Evolutionary conservation across 148 eudicot species (phyloP).

Genomic region (Pouteria glomerata): DNA sequence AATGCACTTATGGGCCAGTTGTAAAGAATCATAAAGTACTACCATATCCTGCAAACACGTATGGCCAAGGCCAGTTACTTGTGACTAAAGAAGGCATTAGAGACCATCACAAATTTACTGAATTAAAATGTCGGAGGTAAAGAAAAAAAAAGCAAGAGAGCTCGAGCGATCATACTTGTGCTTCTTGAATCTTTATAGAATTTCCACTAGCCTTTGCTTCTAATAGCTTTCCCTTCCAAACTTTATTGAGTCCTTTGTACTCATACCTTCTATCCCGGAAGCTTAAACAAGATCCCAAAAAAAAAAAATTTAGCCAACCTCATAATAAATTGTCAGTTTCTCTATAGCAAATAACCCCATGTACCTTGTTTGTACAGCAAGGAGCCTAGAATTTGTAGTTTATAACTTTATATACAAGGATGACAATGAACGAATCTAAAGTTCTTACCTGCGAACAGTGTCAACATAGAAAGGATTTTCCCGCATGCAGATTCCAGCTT

Average conservation of each 20-base stretch:
- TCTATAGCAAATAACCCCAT: conserved; percentile 1
- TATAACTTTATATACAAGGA: background rate
- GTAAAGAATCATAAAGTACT: conserved; percentile 96
- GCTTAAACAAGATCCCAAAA: conserved; percentile 34
- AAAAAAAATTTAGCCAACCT: background rate
- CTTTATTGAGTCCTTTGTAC: conserved; percentile 96
- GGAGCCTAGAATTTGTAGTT: background rate
- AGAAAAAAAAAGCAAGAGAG: background rate
- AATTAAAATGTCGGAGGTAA: background rate
- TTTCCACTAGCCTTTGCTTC: conserved; percentile 95
- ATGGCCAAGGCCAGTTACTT: background rate
- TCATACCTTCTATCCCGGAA: conserved; percentile 99
- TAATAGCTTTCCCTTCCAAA: conserved; percentile 90
- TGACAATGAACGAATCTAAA: background rate
- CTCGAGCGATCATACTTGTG: conserved; percentile 55
- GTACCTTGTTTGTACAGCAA: background rate
- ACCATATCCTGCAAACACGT: conserved; percentile 81
- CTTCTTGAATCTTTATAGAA: conserved; percentile 95
- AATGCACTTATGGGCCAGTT: conserved; percentile 98
- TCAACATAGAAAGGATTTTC: conserved; percentile 98
- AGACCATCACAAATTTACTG: background rate
- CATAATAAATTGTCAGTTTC: background rate
- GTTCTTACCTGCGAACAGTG: conserved; percentile 88
- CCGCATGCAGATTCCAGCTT: conserved; percentile 99
- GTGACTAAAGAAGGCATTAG: background rate